Base-by-base conservation (phyloP, 2,329 filamentous ascomycete genomes). In the Aspergillus jensenii region DNA sequence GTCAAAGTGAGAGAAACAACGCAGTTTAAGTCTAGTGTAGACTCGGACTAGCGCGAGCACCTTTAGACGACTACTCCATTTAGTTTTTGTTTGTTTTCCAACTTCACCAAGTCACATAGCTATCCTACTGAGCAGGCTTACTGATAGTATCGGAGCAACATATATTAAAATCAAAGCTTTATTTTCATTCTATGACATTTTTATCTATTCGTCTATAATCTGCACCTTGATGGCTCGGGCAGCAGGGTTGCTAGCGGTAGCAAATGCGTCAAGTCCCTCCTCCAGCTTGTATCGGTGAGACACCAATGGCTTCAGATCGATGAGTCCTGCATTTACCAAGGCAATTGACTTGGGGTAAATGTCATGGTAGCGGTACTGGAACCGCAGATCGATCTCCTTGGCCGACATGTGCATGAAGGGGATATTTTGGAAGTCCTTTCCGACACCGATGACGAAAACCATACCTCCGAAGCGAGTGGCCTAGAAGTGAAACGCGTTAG, bases 221-320 rank as follows among this genome's bases (percentile, higher is more conserved):
- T 67, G 65, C 49, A 69, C 52, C 62, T 76, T 75, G 40, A 76
- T 68, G 8, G 74, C 74, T 59, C 62, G 68, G 1, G 71, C 68
- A 31, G 65, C 57, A 14, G 74, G 71, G 19, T 68, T 72, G 41
- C 71, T 74, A 15, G 74, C 74, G 12, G 73, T 69, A 17, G 65
- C 64, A 61, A 76, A 76, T 6, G 74, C 74, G 40, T 71, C 65
- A 14, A 69, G 47, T n/a, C 70, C 74, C 23, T 76, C 67, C 55
- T 75, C 71, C 51, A 77, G 56, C 21, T 56, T 53, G 55, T 70
- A 77, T 21, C 72, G 69, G 62, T 77, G 73, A 11, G 74, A 76
- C 11, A 76, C 73, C 31, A 76, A 60, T 40, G 72, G 72, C 58
- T 76, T 74, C 54, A 76, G 49, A 53, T 76, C 66, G 47, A 77